Percentiles rank a stretch among this genome's conserved stretches.
Conservation (phyloP, 805 yeast species). For the Candida tibetensis region DNA sequence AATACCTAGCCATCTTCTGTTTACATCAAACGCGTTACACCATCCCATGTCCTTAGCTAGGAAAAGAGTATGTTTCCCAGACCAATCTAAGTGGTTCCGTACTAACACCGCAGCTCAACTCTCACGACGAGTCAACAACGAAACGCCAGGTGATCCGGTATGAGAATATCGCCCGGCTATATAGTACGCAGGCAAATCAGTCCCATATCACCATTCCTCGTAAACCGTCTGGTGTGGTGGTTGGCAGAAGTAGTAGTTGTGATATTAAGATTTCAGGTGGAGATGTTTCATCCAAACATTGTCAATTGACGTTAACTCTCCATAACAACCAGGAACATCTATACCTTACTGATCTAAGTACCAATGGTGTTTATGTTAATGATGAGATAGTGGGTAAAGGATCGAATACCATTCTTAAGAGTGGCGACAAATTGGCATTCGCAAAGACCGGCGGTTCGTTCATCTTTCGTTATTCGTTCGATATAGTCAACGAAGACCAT, state of each 20-base stretch:
- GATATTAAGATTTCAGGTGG: conserved; percentile 52
- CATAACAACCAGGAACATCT: conserved; percentile 33
- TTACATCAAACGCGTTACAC: no score
- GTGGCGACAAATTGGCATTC: conserved; percentile 63
- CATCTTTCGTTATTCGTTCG: conserved; percentile 44
- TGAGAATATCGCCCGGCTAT: conserved; percentile 22
- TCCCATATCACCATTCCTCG: conserved; percentile 23
- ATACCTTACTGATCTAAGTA: conserved; percentile 54
- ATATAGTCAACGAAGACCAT: conserved; percentile 19
- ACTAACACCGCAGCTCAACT: conserved; percentile 13
- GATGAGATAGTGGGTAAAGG: conserved; percentile 51
- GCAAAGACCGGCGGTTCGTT: conserved; percentile 51
- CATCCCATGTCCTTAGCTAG: conserved; percentile 21
- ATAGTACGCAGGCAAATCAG: conserved; percentile 17
- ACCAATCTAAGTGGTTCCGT: neutral
- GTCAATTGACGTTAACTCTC: conserved; percentile 46
- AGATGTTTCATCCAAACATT: conserved; percentile 67
- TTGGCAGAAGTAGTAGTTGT: conserved; percentile 61
- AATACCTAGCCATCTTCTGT: no score
- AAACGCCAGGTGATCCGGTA: conserved; percentile 19
- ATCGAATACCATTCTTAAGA: conserved; percentile 47
- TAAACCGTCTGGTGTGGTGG: conserved; percentile 24
- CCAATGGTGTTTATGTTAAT: conserved; percentile 69
- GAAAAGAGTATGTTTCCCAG: conserved; percentile 21
- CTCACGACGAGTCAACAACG: conserved; percentile 8